Base-by-base conservation (phyloP, 257 asterid species). In the Eustoma russellianum region DNA sequence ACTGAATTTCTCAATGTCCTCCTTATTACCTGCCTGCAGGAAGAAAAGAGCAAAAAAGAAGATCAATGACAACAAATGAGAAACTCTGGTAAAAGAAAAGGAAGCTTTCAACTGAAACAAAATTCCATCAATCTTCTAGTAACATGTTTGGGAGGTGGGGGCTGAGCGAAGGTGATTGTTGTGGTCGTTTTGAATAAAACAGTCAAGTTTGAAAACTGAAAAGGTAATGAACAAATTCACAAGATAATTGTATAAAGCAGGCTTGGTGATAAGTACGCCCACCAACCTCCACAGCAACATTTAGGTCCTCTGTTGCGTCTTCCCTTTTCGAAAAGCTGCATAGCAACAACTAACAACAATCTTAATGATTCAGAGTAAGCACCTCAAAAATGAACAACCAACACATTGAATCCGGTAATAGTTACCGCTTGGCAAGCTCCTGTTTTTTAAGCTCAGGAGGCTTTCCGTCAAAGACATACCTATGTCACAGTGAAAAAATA, bases 391-490 rank as follows among this genome's bases (percentile, higher is more conserved):
- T 40, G 63, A 41, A 7, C 24, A 53, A 75, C 47, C 55, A 60
- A 7, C 55, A 57, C 40, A 59, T 12, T 49, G 17, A 47, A 7
- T 6, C 12, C 62, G 60, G 51, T 50, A 67, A 55, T 41, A 53
- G 12, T 46, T 82, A 92, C 99, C 99, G 88, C 68, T 92, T 92
- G 35, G 97, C 95, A 65, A 92, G 97, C 74, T 92, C 97, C 72
- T 92, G 86, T 61, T 76, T 85, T 85, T 92, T 92, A 79, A 92
- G 53, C 57, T 92, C 95, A 19, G 99, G 99, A 59, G 99, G 99
- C 63, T 79, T 73, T 55, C 99, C 99, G 62, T 92, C 97, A 62
- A 92, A 92, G 30, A 92, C 99, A 71, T 92, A 92, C 46, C 97
- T 92, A 62, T 45, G 1, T 59, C 9, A 46, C 59, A 73, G 66